Evolutionary conservation across 257 asterid species (phyloP).

Genomic region (Leptodermis oblonga): DNA sequence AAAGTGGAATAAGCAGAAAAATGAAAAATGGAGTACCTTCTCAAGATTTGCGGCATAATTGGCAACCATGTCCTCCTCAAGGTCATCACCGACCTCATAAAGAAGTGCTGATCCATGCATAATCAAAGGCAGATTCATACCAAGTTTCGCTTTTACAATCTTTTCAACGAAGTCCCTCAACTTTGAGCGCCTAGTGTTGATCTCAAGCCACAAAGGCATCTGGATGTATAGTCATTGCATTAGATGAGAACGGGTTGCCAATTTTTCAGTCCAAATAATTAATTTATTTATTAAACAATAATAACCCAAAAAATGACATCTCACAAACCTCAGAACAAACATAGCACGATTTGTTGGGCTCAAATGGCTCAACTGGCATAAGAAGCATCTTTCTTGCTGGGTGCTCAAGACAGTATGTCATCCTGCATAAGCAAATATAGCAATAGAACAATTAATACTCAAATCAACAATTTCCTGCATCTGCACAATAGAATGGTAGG

Average conservation of each 20-base stretch:
- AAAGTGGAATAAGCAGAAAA: conserved; percentile 5
- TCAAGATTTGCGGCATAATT: conserved; percentile 87
- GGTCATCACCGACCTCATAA: conserved; percentile 97
- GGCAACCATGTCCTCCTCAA: conserved; percentile 80
- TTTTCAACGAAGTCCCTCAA: conserved; percentile 87
- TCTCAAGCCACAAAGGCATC: conserved; percentile 94
- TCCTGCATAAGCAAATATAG: conserved; percentile 45
- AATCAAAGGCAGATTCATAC: conserved; percentile 81
- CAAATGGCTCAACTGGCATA: conserved; percentile 96
- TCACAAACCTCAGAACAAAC: conserved; percentile 88
- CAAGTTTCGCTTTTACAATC: conserved; percentile 85
- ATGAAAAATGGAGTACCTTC: conserved; percentile 45
- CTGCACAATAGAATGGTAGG: background rate
- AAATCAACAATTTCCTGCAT: background rate
- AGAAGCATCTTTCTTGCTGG: conserved; percentile 89
- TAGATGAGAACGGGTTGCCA: conserved; percentile 14
- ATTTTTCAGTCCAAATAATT: background rate
- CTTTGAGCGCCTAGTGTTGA: conserved; percentile 70
- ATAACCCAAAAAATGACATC: background rate
- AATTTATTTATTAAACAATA: background rate
- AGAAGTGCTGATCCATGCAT: conserved; percentile 88
- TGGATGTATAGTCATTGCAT: conserved; percentile 31
- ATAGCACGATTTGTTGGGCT: conserved; percentile 81
- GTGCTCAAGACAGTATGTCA: conserved; percentile 96
- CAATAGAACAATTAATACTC: conserved; percentile 1